phyloP scores from a whole-genome alignment of 176 grass and related monocot genomes.

The Zea luxurians region DNA sequence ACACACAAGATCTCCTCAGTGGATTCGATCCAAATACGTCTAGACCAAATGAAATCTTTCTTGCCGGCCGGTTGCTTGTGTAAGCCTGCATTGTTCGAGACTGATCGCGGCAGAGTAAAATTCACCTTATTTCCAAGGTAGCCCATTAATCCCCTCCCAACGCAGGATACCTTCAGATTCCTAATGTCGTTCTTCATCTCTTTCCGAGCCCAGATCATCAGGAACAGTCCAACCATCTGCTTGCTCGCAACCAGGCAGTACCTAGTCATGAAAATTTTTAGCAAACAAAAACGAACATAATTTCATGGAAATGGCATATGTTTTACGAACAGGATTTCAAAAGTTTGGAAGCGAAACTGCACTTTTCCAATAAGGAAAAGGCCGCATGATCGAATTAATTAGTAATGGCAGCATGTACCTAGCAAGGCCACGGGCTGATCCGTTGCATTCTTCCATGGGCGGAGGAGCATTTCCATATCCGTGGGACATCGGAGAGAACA shows the following conservation, averaged over 20 bases:
- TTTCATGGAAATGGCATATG: conserved; percentile 7
- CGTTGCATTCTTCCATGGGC: conserved; percentile 44
- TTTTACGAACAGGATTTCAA: neutral
- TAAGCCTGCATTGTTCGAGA: neutral
- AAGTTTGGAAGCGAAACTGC: neutral
- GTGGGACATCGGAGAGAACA: conserved; percentile 70
- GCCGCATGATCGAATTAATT: neutral
- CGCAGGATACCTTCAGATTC: conserved; percentile 88
- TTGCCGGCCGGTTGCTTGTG: neutral
- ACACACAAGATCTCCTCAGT: neutral
- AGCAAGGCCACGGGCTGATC: conserved; percentile 41
- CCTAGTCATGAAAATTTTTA: conserved; percentile 29
- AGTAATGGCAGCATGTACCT: conserved; percentile 40
- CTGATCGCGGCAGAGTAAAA: neutral
- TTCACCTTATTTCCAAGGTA: conserved; percentile 91
- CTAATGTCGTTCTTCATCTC: conserved; percentile 71
- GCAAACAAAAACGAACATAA: neutral
- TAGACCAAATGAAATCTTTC: neutral
- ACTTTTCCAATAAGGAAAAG: neutral
- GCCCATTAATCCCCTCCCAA: conserved; percentile 86
- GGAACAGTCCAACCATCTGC: conserved; percentile 91
- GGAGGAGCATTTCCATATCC: conserved; percentile 45
- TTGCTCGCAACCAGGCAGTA: conserved; percentile 90
- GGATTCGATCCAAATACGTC: neutral
- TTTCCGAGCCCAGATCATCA: conserved; percentile 72